phyloP scores from a whole-genome alignment of 2,329 filamentous ascomycete genomes.

The Fusarium sarcochroum region DNA sequence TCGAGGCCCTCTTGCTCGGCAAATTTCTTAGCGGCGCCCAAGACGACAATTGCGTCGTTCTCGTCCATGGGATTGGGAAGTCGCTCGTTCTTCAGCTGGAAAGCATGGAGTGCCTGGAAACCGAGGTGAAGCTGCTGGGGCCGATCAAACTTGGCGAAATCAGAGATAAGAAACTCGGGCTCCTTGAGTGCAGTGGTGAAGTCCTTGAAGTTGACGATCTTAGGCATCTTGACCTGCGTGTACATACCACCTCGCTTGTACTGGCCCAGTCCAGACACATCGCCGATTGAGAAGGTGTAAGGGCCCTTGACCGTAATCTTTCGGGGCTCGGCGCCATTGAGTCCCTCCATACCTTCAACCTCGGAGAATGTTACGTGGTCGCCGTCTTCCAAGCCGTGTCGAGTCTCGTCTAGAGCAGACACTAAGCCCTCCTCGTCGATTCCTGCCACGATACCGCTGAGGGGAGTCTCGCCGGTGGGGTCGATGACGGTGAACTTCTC shows the following conservation, averaged over 20 bases:
- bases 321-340: slow-evolving; percentile 87
- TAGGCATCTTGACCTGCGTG: slow-evolving; percentile 98
- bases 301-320: slow-evolving; percentile 96
- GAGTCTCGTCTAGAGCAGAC: slow-evolving; percentile 92
- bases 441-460: slow-evolving; percentile 89
- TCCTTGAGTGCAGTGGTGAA: slow-evolving; percentile 84
- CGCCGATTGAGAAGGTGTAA: slow-evolving; percentile 97
- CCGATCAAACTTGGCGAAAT: slow-evolving; percentile 98
- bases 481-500: slow-evolving; percentile 93
- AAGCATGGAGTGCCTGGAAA: slow-evolving; percentile 92
- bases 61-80: slow-evolving; percentile 88
- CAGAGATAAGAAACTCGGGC: slow-evolving; percentile 90
- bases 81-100: slow-evolving; percentile 80
- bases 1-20: slow-evolving; percentile 76
- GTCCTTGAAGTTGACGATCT: slow-evolving; percentile 88
- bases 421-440: slow-evolving; percentile 93
- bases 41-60: slow-evolving; percentile 82
- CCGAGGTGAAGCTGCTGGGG: slow-evolving; percentile 92
- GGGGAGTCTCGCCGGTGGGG: slow-evolving; percentile 88
- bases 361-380: slow-evolving; percentile 97
- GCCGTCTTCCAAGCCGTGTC: slow-evolving; percentile 95
- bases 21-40: slow-evolving; percentile 81
- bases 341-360: slow-evolving; percentile 88
- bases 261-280: slow-evolving; percentile 87
- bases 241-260: slow-evolving; percentile 93